Evolutionary conservation across 2,329 filamentous ascomycete genomes (phyloP).

Genomic region (Arthrinium phaeospermum): DNA sequence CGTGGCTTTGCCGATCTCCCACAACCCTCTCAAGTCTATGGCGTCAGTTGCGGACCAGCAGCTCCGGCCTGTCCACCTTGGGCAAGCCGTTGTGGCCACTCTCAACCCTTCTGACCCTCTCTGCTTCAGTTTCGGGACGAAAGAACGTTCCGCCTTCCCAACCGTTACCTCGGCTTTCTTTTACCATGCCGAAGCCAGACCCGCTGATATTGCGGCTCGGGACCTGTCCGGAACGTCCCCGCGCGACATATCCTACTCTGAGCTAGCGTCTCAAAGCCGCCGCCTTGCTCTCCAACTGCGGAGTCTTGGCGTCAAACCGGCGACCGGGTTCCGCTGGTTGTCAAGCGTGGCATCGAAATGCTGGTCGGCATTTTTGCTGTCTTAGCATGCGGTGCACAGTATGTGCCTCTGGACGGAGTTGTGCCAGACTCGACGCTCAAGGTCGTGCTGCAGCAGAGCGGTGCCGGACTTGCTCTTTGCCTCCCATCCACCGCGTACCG

Average conservation of each 20-base stretch:
- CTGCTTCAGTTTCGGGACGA: slow-evolving; percentile 23
- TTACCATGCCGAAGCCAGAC: slow-evolving; percentile 25
- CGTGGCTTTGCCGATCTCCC: slow-evolving; percentile 8
- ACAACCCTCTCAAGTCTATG: neutral
- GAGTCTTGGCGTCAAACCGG: slow-evolving; percentile 45
- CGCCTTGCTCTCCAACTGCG: slow-evolving; percentile 47
- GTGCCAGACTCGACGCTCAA: slow-evolving; percentile 54
- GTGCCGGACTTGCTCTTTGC: slow-evolving; percentile 52
- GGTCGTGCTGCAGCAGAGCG: slow-evolving; percentile 55
- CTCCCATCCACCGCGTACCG: slow-evolving; percentile 45
- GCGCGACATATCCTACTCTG: slow-evolving; percentile 49
- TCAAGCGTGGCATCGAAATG: slow-evolving; percentile 61
- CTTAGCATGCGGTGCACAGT: slow-evolving; percentile 62
- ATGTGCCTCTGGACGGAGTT: slow-evolving; percentile 64
- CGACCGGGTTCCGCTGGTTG: slow-evolving; percentile 60
- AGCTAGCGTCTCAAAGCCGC: slow-evolving; percentile 50
- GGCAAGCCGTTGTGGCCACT: neutral
- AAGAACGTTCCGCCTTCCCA: slow-evolving; percentile 18
- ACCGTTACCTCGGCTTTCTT: slow-evolving; percentile 28
- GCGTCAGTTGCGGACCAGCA: neutral
- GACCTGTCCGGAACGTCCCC: slow-evolving; percentile 27
- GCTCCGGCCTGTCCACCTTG: neutral
- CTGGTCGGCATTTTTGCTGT: slow-evolving; percentile 62
- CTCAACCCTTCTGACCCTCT: slow-evolving; percentile 20
- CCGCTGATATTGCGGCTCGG: slow-evolving; percentile 24